Evolutionary conservation across 306 rosid species (phyloP).

Genomic region (Phaseolus lunatus): DNA sequence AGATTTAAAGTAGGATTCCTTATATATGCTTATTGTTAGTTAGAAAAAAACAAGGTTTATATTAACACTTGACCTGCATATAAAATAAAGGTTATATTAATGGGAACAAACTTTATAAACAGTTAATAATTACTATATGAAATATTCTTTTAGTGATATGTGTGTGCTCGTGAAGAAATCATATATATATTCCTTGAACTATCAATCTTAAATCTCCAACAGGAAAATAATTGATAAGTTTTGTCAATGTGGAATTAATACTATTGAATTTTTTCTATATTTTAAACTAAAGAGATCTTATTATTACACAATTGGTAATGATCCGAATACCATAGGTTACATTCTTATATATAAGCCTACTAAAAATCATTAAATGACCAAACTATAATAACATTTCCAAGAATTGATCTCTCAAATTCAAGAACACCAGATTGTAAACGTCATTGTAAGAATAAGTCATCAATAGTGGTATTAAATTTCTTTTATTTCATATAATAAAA

Average conservation of each 20-base stretch:
- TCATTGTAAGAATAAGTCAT: background rate
- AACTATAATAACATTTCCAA: background rate
- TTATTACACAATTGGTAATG: background rate
- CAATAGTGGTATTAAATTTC: background rate
- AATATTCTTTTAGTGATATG: background rate
- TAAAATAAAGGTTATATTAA: background rate
- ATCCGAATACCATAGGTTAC: background rate
- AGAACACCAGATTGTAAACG: background rate
- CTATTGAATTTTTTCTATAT: background rate
- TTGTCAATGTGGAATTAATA: background rate
- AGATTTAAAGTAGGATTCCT: background rate
- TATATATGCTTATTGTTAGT: background rate
- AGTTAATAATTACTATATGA: background rate
- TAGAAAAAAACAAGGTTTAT: background rate
- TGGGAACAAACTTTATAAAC: background rate
- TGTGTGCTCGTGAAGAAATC: background rate
- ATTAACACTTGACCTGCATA: background rate
- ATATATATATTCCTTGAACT: background rate
- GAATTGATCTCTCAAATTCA: background rate
- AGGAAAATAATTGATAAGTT: background rate
- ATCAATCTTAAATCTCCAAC: background rate
- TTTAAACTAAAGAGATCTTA: background rate
- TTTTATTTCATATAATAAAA: background rate
- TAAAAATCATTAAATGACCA: background rate
- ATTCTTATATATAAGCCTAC: background rate